These are phyloP conservation scores for Alternaria hordeiaustralica DNA, from an alignment of 2,329 filamentous ascomycete species.

Conservation along the genomic window DNA sequence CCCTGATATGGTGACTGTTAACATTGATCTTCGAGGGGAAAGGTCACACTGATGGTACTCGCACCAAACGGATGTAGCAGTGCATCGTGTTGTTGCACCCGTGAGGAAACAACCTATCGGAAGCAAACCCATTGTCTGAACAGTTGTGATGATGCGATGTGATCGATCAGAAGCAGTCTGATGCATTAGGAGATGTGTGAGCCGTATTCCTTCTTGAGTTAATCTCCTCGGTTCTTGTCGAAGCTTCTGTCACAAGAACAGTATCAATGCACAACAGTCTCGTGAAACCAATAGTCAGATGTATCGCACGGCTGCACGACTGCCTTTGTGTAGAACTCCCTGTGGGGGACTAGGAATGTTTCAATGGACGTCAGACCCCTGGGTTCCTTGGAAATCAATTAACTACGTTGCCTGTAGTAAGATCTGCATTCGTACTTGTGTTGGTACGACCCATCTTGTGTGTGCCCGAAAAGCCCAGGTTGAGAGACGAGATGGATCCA, in stretches of 20 bases:
- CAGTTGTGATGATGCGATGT: neutral
- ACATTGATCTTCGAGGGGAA: neutral
- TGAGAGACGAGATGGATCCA: neutral
- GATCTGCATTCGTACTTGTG: neutral
- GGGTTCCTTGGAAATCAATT: too few relatives aligned
- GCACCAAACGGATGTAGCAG: slow-evolving; percentile 9
- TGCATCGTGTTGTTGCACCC: slow-evolving; percentile 1
- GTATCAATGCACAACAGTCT: neutral
- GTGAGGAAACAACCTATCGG: neutral
- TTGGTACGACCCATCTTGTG: neutral
- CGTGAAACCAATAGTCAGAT: neutral
- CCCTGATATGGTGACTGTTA: neutral
- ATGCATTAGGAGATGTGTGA: neutral
- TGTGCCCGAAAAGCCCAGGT: neutral
- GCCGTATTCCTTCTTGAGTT: neutral
- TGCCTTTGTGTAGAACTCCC: neutral
- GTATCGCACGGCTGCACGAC: neutral
- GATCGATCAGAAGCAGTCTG: neutral
- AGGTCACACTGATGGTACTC: neutral
- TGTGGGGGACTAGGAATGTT: neutral
- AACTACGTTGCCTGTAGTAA: neutral
- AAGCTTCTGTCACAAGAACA: neutral
- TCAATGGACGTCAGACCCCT: neutral
- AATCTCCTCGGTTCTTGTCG: neutral
- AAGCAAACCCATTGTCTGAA: neutral